A percentile compares a stretch with the other conserved stretches of the same genome.
phyloP scores from a whole-genome alignment of 371 early-diverging fungal species.

The Rhizoclosmatium hyalinum region DNA sequence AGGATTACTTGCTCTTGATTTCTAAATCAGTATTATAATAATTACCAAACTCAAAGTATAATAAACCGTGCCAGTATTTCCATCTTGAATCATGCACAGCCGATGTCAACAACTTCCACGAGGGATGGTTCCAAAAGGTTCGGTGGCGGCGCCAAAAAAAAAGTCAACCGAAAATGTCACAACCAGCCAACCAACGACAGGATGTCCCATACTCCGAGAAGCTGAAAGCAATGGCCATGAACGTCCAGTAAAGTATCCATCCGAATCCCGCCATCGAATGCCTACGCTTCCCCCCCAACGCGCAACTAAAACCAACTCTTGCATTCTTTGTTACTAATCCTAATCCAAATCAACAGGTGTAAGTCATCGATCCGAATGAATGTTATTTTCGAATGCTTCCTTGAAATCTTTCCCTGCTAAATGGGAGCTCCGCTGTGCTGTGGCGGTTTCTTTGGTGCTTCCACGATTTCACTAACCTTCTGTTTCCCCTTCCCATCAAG shows the following conservation, averaged over 20 bases:
- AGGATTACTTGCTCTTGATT: constrained; percentile 41
- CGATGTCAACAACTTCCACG: no score
- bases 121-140: no score
- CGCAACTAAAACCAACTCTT: no score
- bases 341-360: no score
- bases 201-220: constrained; percentile 1
- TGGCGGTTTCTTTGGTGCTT: neutral
- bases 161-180: neutral
- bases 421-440: no score
- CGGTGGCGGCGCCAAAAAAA: neutral
- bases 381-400: no score
- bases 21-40: constrained; percentile 13
- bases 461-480: neutral
- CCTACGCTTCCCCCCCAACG: no score
- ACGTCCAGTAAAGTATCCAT: constrained; percentile 14
- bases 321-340: no score
- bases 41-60: neutral
- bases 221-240: constrained; percentile 24
- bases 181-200: neutral
- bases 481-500: constrained; percentile 8
- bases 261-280: neutral
- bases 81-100: no score
- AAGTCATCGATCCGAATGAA: no score
- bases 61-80: neutral
- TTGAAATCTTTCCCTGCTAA: no score